These are phyloP conservation scores for Hyphopichia khmerensis DNA, from an alignment of 1,139 yeast species.

Conservation along the genomic window DNA sequence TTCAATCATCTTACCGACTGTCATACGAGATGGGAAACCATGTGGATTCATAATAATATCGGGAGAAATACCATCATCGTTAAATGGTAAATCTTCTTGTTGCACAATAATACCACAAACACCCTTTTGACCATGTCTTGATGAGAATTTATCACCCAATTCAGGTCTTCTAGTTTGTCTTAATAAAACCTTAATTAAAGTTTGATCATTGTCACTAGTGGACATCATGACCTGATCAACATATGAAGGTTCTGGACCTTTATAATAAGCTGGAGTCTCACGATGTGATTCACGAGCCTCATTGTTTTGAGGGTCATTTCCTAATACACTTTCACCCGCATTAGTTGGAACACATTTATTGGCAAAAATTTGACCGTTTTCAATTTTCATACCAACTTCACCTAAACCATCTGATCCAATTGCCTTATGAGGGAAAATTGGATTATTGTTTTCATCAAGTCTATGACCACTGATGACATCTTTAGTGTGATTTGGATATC, in stretches of 20 bases:
- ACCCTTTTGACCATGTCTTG: conserved; percentile 99
- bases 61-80: conserved; percentile 95
- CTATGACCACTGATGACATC: conserved; percentile 92
- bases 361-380: conserved; percentile 90
- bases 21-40: conserved; percentile 99
- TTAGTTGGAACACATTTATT: conserved; percentile 91
- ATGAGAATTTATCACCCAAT: conserved; percentile 94
- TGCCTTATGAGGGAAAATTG: conserved; percentile 82
- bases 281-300: conserved; percentile 58
- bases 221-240: conserved; percentile 98
- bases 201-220: conserved; percentile 92
- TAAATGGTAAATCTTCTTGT: conserved; percentile 98
- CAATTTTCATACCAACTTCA: conserved; percentile 89
- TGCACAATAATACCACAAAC: conserved; percentile 98
- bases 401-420: conserved; percentile 96
- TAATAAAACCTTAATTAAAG: conserved; percentile 83
- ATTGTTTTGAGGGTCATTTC: conserved; percentile 31
- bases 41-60: conserved; percentile 97
- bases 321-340: conserved; percentile 72
- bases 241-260: conserved; percentile 94
- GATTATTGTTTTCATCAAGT: conserved; percentile 74
- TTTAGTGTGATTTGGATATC: conserved; percentile 90
- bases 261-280: conserved; percentile 87
- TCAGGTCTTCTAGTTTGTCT: conserved; percentile 98
- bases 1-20: conserved; percentile 98